Base-by-base conservation (phyloP, 176 grass and related monocot species). In the Avena insularis region DNA sequence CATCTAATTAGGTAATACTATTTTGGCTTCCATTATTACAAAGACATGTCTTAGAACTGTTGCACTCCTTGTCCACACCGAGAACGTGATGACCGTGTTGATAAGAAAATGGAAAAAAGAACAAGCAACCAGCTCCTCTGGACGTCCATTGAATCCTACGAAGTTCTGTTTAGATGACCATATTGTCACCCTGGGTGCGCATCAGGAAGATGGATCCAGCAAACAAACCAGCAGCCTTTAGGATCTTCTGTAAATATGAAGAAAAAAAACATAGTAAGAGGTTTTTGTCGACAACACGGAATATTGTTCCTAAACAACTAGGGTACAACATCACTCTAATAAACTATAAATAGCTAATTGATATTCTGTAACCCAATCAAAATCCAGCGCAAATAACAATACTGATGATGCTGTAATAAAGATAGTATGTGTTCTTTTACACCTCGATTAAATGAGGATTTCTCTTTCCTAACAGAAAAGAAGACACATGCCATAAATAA, bases 171-270 rank as follows among this genome's bases (percentile, higher is more conserved):
- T 71, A 94, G 74, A 95, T 38, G 23, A 86, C 62, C 90, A 92
- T 92, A 17, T 86, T 46, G 77, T 92, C 85, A 51, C 85, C 93
- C 25, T 21, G 92, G 57, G 65, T 92, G 67, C 62, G 89, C 87
- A 94, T 89, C 4, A 94, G 45, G 4, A 94, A 35, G 65, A 94
- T 79, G 67, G 87, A 91, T 57, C 87, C 93, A 73, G 53, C 85
- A 25, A 94, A 94, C 14, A 95, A 46, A 21, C 93, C 88, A 67
- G 69, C 48, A 43, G 86, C 86, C 50, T 85, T 79, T 50, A 86
- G 70, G 49, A 95, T 20, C 69, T 88, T 90, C 90, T 92, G 88
- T 43, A 81, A 38, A 21, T 31, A 43, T 9, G 46, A 10, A 76
- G 45, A 78, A 11, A 79, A 79, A 31, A 77, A 21, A 21, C 25